phyloP scores from a whole-genome alignment of 257 asterid genomes.

The Craterostigma plantagineum region DNA sequence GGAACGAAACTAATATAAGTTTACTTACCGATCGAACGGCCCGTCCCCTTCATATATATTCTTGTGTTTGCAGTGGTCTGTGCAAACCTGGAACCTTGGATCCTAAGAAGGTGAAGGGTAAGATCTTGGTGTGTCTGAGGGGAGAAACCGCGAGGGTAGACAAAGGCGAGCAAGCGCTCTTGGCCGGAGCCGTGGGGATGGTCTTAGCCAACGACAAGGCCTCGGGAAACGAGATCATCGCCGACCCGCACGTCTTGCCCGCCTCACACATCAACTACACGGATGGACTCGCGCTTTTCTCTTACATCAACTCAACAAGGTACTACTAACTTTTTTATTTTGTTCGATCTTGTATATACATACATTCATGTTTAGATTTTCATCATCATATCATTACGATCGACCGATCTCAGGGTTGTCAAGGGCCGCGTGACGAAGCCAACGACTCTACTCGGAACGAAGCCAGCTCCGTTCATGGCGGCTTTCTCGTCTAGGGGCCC shows the following conservation, averaged over 20 bases:
- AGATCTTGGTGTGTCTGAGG: constrained; percentile 38
- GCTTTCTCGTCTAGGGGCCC: constrained; percentile 24
- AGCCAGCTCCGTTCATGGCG: constrained; percentile 19
- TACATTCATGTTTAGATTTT: too few relatives aligned
- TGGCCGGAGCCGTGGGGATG: constrained; percentile 57
- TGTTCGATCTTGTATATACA: too few relatives aligned
- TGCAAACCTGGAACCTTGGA: constrained; percentile 28
- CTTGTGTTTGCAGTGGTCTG: constrained; percentile 17
- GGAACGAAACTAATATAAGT: constrained; percentile 24
- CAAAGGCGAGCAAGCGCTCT: constrained; percentile 21
- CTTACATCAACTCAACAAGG: constrained; percentile 26
- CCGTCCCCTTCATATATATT: not conserved
- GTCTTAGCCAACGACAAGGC: constrained; percentile 23
- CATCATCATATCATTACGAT: not conserved
- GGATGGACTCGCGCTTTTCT: constrained; percentile 20
- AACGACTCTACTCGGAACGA: constrained; percentile 2
- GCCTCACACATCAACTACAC: constrained; percentile 29
- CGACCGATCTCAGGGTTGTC: constrained; percentile 5
- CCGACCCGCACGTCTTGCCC: constrained; percentile 36
- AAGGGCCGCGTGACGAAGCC: constrained; percentile 12
- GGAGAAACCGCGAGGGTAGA: constrained; percentile 17
- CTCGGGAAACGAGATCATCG: constrained; percentile 9
- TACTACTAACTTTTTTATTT: too few relatives aligned
- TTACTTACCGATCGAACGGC: too few relatives aligned
- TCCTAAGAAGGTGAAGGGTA: constrained; percentile 27